Percentiles rank a stretch among this genome's conserved stretches.
Evolutionary conservation across 2,329 filamentous ascomycete genomes (phyloP).

Genomic region (Didymella glomerata): DNA sequence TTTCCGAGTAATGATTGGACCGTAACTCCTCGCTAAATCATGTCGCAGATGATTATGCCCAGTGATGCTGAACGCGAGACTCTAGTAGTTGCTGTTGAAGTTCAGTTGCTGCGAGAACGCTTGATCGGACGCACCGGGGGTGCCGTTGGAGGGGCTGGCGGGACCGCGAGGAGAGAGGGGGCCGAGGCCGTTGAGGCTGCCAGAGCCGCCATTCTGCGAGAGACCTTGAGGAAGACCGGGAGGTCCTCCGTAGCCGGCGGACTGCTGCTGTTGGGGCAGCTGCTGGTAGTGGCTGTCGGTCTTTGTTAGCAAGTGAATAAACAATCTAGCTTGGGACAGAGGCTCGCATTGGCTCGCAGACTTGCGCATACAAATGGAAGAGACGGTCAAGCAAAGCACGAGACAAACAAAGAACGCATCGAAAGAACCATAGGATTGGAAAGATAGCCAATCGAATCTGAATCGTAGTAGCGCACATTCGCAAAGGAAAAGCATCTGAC

Average conservation of each 20-base stretch:
- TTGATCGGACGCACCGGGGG: slow-evolving; percentile 44
- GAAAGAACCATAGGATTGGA: slow-evolving; percentile 46
- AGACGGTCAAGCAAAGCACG: slow-evolving; percentile 37
- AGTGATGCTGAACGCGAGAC: slow-evolving; percentile 23
- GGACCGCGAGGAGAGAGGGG: slow-evolving; percentile 21
- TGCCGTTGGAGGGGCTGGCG: slow-evolving; percentile 37
- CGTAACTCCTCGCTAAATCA: slow-evolving; percentile 25
- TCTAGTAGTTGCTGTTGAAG: slow-evolving; percentile 24
- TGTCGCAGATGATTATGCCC: slow-evolving; percentile 24
- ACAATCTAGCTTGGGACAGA: not conserved
- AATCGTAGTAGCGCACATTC: slow-evolving; percentile 39
- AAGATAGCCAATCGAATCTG: slow-evolving; percentile 50
- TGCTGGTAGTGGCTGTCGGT: slow-evolving; percentile 20
- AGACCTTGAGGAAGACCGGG: slow-evolving; percentile 21
- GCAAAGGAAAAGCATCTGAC: slow-evolving; percentile 41
- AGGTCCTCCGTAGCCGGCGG: slow-evolving; percentile 18
- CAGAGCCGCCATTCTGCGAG: slow-evolving; percentile 22
- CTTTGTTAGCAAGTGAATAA: slow-evolving; percentile 6
- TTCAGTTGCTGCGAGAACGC: slow-evolving; percentile 47
- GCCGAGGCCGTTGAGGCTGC: slow-evolving; percentile 21
- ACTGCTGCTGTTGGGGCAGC: slow-evolving; percentile 22
- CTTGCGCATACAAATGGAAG: slow-evolving; percentile 14
- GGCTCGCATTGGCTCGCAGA: slow-evolving; percentile 1
- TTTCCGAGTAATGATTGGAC: slow-evolving; percentile 24
- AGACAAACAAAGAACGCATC: slow-evolving; percentile 40